phyloP scores from a whole-genome alignment of 371 early-diverging fungal genomes.

The Chytridiales sp. region DNA sequence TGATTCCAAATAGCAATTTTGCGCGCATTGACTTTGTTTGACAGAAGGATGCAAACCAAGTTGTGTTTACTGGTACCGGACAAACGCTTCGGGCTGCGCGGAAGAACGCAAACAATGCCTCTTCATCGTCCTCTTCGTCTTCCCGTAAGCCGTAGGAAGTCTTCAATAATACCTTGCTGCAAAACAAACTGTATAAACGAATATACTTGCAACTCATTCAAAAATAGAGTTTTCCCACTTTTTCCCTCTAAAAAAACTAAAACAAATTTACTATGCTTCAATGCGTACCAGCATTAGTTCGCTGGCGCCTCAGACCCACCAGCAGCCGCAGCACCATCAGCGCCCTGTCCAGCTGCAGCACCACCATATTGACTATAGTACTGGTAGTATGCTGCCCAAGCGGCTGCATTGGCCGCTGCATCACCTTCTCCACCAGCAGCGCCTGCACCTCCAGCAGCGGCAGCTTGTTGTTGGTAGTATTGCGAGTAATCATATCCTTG shows the following conservation, averaged over 20 bases:
- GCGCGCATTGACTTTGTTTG: conserved; percentile 10
- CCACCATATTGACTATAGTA: conserved; percentile 24
- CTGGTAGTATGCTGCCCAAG: conserved; percentile 17
- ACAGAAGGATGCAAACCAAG: conserved; percentile 7
- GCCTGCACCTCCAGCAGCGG: neutral
- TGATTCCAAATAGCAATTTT: neutral
- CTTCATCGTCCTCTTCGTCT: conserved; percentile 5
- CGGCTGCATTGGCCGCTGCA: conserved; percentile 19
- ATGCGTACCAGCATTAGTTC: too few species aligned
- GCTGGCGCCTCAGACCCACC: too few species aligned
- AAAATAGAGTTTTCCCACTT: too few species aligned
- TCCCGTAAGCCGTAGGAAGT: too few species aligned
- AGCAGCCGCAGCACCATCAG: neutral
- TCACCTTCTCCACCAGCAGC: conserved; percentile 10
- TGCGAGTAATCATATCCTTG: conserved; percentile 16
- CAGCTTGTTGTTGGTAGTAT: conserved; percentile 6
- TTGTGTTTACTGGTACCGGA: conserved; percentile 43
- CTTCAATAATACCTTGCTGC: too few species aligned
- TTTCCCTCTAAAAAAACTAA: too few species aligned
- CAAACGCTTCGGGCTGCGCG: conserved; percentile 44
- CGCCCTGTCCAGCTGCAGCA: neutral
- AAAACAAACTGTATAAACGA: too few species aligned
- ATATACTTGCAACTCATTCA: too few species aligned
- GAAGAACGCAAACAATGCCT: conserved; percentile 8
- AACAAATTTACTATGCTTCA: too few species aligned